Base-by-base conservation (phyloP, 2,329 filamentous ascomycete genomes). In the Colletotrichum sp. region DNA sequence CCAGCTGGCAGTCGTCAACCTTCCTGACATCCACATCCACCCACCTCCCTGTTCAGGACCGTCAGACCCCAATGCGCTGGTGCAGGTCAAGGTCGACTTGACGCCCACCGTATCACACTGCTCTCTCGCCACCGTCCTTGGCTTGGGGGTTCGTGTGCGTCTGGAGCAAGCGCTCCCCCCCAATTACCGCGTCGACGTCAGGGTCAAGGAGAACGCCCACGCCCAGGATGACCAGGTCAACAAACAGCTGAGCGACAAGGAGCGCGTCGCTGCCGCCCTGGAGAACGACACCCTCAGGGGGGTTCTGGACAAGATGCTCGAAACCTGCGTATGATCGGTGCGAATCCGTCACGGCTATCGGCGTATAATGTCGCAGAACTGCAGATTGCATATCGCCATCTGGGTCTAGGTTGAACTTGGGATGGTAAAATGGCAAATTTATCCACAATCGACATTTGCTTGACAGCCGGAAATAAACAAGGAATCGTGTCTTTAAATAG, bases 71-170 rank as follows among this genome's bases (percentile, higher is more conserved):
- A 86, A 88, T 86, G 92, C 81, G 82, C 90, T 90, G 87, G 96
- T 88, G 86, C 93, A 88, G 52, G 95, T 98, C 43, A 90, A 93
- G 4, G 95, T 99, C 58, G 92, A 98, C 81, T 94, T 99, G 79
- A 99, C 97, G 13, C 97, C 97, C 12, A 99, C 97, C 30, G 97
- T 98, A 81, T 97, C 96, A 18, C 97, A 98, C 85, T 99, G 97
- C 87, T 98, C 95, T 66, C 91, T 99, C 55, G 97, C 97, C 36
- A 99, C 97, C 1, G 96, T 99, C 75, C 98, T 99, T 80, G 97
- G 97, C 1, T 90, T 99, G 18, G 97, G 96, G 16, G 95, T 99
- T 26, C 92, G 97, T 59, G 96, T 98, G 56, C 92, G 97, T 28
- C 90, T 99, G 28, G 96, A 98, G 86, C 94, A 98, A 83, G 94